Percentiles rank a stretch among this genome's conserved stretches.
phyloP scores from a whole-genome alignment of 495 filamentous ascomycete genomes.

The Aspergillus asperescens region DNA sequence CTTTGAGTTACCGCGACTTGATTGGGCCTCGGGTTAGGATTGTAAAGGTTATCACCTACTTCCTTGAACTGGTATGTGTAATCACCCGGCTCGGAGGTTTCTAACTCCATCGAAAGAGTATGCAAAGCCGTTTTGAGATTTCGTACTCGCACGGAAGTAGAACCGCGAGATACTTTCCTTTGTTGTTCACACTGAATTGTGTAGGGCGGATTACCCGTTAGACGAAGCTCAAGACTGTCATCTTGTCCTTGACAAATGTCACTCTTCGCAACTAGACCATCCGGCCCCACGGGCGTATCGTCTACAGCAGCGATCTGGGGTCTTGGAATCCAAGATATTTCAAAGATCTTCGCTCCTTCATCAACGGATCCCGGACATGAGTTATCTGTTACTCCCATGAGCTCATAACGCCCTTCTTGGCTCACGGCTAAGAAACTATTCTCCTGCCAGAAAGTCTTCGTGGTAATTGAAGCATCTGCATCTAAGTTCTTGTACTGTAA shows the following conservation, averaged over 20 bases:
- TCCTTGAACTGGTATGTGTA: slow-evolving; percentile 83
- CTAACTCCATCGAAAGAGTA: slow-evolving; percentile 69
- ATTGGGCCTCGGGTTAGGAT: slow-evolving; percentile 57
- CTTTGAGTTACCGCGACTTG: slow-evolving; percentile 68
- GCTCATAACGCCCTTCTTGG: slow-evolving; percentile 67
- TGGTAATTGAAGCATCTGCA: slow-evolving; percentile 33
- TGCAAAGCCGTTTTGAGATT: slow-evolving; percentile 66
- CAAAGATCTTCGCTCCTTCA: slow-evolving; percentile 62
- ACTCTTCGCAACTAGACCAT: slow-evolving; percentile 57
- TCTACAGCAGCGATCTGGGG: slow-evolving; percentile 66
- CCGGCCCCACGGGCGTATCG: slow-evolving; percentile 48
- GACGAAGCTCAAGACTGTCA: slow-evolving; percentile 72
- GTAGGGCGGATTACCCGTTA: slow-evolving; percentile 81
- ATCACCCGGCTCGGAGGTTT: slow-evolving; percentile 71
- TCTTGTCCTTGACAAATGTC: slow-evolving; percentile 92
- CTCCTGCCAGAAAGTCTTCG: slow-evolving; percentile 50
- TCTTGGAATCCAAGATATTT: slow-evolving; percentile 75
- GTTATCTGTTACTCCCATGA: slow-evolving; percentile 67
- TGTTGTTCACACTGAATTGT: slow-evolving; percentile 74
- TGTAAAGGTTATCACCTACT: slow-evolving; percentile 78
- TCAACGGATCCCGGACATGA: slow-evolving; percentile 79
- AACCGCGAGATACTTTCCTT: slow-evolving; percentile 57
- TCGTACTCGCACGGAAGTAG: slow-evolving; percentile 54
- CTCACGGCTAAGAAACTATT: slow-evolving; percentile 68
- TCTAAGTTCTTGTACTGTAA: slow-evolving; percentile 66